Base-by-base conservation (phyloP, 1,139 yeast species). In the Nematodospora anomalae region DNA sequence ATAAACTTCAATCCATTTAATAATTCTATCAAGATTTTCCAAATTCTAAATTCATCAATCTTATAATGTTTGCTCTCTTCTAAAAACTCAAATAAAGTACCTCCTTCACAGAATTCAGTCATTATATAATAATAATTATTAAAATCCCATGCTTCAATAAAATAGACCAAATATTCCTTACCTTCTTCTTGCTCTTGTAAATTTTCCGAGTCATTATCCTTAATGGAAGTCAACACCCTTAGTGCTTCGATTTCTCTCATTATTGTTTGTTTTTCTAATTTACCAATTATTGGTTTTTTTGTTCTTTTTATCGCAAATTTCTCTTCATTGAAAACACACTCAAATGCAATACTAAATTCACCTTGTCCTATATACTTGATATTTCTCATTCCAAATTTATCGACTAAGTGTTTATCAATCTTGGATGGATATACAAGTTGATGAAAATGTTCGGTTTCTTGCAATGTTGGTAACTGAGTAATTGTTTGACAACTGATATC, bases 61-160 rank as follows among this genome's bases (percentile, higher is more conserved):
- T 84, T 81, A 40, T 94, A 94, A 47, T 67, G 68, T 38, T 64
- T 65, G 55, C 83, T 82, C 47, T 87, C 95, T 28, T 81, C 76
- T 35, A 92, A 62, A 55, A 92, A 92, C 39, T 79, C 76, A 54
- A 82, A 95, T 35, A 92, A 64, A 16, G 92, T 86, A 1, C 98
- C 98, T 53, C 92, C 90, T 55, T 92, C 99, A 62, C 97, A 92
- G 56, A 69, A 89, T 53, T 90, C 97, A 2, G 96, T 90, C 94
- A 90, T 88, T 29, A 92, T 87, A 58, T 90, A 92, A 49, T 84
- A 77, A 50, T 82, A 81, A 37, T 79, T 79, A 47, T 76, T 72
- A 52, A 67, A 67, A 49, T 87, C 95, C 97, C 97, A 92, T 8
- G 89, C 89, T 53, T 88, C 90, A 21, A 86, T 75, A 46, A 87